phyloP scores from a whole-genome alignment of 2,329 filamentous ascomycete species.

The Alternaria sp. region DNA sequence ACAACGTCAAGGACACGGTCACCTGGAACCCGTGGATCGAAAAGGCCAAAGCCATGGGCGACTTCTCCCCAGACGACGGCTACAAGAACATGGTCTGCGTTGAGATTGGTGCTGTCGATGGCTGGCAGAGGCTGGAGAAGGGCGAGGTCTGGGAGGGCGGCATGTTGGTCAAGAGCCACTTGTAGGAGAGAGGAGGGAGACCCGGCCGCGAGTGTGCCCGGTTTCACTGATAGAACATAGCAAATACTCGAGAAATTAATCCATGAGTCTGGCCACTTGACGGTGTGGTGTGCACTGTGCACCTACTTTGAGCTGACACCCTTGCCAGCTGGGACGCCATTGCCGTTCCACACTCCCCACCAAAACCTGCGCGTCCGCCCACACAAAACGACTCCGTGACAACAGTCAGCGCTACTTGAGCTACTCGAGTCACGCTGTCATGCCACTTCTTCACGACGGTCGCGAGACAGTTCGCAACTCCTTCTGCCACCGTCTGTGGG shows the following conservation, averaged over 20 bases:
- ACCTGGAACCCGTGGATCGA: slow-evolving; percentile 98
- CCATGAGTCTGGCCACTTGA: slow-evolving; percentile 3
- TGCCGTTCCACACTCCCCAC: slow-evolving; percentile 26
- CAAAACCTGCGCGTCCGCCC: slow-evolving; percentile 18
- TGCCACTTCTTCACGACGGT: slow-evolving; percentile 18
- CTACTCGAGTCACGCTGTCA: slow-evolving; percentile 23
- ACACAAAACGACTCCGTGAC: slow-evolving; percentile 35
- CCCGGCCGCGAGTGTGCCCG: background rate
- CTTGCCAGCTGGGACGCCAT: slow-evolving; percentile 22
- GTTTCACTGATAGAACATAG: slow-evolving; percentile 5
- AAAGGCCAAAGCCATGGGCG: slow-evolving; percentile 80
- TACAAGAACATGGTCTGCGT: slow-evolving; percentile 95
- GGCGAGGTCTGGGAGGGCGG: slow-evolving; percentile 74
- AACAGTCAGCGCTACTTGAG: slow-evolving; percentile 25
- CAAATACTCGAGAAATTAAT: slow-evolving; percentile 9
- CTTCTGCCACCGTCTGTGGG: slow-evolving; percentile 23
- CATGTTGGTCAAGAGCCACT: slow-evolving; percentile 62
- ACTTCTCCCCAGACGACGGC: slow-evolving; percentile 88
- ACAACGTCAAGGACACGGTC: slow-evolving; percentile 86
- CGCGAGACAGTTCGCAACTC: slow-evolving; percentile 24
- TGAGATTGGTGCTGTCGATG: slow-evolving; percentile 84
- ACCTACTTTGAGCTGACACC: slow-evolving; percentile 6
- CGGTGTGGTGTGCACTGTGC: background rate
- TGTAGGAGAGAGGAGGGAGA: slow-evolving; percentile 20
- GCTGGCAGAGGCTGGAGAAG: slow-evolving; percentile 84